phyloP scores from a whole-genome alignment of 163 green algal genomes.

The Trebouxia gelatinosa region DNA sequence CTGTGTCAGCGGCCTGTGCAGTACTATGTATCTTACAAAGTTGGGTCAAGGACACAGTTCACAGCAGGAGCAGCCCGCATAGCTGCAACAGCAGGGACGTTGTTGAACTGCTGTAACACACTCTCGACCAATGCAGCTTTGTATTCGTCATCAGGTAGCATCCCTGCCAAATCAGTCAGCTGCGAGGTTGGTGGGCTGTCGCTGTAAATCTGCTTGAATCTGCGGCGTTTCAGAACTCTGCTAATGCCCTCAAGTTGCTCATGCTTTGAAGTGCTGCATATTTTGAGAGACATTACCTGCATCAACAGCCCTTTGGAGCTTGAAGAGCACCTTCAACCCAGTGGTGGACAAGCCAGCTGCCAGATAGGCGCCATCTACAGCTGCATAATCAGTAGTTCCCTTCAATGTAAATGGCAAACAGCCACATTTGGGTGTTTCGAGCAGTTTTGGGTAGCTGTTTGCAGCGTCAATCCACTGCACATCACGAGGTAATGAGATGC shows the following conservation, averaged over 20 bases:
- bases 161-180: slow-evolving; percentile 10
- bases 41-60: too few relatives aligned
- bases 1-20: too few relatives aligned
- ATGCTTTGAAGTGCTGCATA: too few relatives aligned
- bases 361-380: neutral
- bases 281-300: too few relatives aligned
- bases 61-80: slow-evolving; percentile 2
- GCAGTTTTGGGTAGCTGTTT: slow-evolving; percentile 9
- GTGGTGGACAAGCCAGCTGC: slow-evolving; percentile 5
- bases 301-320: neutral
- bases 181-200: neutral
- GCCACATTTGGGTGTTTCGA: slow-evolving; percentile 1
- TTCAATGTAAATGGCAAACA: slow-evolving; percentile 14
- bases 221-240: too few relatives aligned
- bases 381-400: slow-evolving; percentile 13
- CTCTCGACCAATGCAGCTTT: slow-evolving; percentile 16
- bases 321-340: neutral
- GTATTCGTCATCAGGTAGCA: slow-evolving; percentile 11
- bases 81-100: neutral
- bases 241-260: too few relatives aligned
- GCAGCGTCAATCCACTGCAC: slow-evolving; percentile 14
- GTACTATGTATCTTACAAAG: too few relatives aligned
- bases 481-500: slow-evolving; percentile 7
- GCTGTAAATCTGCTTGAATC: neutral
- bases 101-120: neutral